These are phyloP conservation scores for Lasiodiplodia hormozganensis DNA, from an alignment of 2,329 filamentous ascomycete species.

Conservation along the genomic window DNA sequence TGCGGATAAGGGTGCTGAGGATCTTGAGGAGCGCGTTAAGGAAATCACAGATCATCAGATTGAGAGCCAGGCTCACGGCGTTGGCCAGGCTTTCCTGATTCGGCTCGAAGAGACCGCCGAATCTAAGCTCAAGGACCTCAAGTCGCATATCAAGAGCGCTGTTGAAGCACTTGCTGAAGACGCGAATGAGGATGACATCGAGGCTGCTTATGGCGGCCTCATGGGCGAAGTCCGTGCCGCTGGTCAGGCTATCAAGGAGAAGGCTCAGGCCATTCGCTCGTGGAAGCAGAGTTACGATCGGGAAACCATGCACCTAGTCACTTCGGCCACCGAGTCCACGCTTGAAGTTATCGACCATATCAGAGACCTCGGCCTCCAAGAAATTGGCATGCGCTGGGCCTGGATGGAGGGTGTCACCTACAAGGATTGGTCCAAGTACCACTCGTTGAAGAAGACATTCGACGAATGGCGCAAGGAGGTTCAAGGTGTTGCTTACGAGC, in stretches of 20 bases:
- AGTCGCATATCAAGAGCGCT: constrained; percentile 67
- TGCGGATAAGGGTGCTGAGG: constrained; percentile 80
- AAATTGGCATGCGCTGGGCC: constrained; percentile 92
- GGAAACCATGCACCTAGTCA: constrained; percentile 72
- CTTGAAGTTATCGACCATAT: constrained; percentile 83
- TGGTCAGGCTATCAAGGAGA: constrained; percentile 76
- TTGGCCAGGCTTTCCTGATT: constrained; percentile 70
- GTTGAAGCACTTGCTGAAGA: constrained; percentile 64
- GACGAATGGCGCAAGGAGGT: constrained; percentile 86
- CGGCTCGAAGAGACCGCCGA: constrained; percentile 73
- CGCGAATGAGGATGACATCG: constrained; percentile 59
- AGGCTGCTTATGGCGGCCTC: constrained; percentile 61
- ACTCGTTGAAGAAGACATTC: constrained; percentile 82
- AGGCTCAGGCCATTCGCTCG: constrained; percentile 75
- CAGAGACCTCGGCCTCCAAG: constrained; percentile 82
- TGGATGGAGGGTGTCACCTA: constrained; percentile 96
- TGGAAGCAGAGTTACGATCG: constrained; percentile 78
- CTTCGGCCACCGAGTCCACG: constrained; percentile 77
- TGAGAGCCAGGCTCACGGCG: constrained; percentile 67
- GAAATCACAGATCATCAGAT: constrained; percentile 79
- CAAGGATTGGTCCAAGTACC: constrained; percentile 96
- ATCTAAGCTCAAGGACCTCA: constrained; percentile 69
- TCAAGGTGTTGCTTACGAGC: constrained; percentile 74
- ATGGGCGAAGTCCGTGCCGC: constrained; percentile 67
- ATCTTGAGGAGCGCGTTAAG: constrained; percentile 66